phyloP scores from a whole-genome alignment of 2,329 filamentous ascomycete species.

The Blastomyces parvus region DNA sequence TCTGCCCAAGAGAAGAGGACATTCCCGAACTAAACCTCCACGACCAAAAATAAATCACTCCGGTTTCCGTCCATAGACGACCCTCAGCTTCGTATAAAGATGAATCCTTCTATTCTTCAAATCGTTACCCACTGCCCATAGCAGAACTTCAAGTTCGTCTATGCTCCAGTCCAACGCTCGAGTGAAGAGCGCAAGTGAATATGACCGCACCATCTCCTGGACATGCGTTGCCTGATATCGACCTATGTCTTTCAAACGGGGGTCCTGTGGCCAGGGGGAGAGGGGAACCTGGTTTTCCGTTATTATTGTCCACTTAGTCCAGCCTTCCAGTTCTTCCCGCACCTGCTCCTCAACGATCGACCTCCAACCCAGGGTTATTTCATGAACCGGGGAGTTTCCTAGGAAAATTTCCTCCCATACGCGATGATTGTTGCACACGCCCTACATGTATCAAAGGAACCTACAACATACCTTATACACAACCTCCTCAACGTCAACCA shows the following conservation, averaged over 20 bases:
- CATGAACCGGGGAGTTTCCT: not conserved
- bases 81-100: conserved; percentile 12
- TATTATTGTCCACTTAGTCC: not conserved
- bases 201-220: conserved; percentile 14
- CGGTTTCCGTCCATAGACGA: conserved; percentile 11
- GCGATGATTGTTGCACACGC: not conserved
- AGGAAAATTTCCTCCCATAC: not conserved
- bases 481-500: conserved; percentile 24
- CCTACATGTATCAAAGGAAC: not conserved
- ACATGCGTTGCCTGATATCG: conserved; percentile 9
- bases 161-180: conserved; percentile 11
- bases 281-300: not conserved
- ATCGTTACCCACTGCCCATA: conserved; percentile 9
- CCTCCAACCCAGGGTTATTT: not conserved
- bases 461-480: conserved; percentile 6
- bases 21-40: not conserved
- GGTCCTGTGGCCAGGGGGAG: not conserved
- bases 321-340: not conserved
- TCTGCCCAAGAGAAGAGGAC: not conserved
- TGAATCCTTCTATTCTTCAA: conserved; percentile 9
- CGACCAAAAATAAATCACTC: not conserved
- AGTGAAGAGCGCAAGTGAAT: conserved; percentile 14
- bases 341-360: not conserved
- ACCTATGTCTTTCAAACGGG: conserved; percentile 8
- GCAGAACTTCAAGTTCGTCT: conserved; percentile 11